Conservation (phyloP, 352 stramenopile genomes). For the Pythium phragmitis region DNA sequence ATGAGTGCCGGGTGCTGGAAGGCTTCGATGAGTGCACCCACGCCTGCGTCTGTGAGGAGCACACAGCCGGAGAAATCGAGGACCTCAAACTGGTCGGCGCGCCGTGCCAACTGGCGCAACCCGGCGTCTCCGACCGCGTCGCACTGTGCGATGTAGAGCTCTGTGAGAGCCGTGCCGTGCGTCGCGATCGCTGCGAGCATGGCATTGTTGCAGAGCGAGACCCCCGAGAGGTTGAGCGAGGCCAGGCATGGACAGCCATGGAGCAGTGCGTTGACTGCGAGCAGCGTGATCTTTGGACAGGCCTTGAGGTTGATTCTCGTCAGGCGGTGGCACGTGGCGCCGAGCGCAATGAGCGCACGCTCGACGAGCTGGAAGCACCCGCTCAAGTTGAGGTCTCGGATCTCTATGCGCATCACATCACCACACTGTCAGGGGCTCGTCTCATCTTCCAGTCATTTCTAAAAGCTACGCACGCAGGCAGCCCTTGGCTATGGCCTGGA, state of each 20-base stretch:
- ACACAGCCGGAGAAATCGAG: constrained; percentile 60
- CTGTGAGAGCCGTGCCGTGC: constrained; percentile 33
- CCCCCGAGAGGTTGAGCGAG: constrained; percentile 54
- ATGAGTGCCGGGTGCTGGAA: constrained; percentile 51
- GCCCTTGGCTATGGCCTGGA: constrained; percentile 80
- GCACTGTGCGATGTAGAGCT: constrained; percentile 64
- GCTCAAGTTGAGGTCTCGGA: constrained; percentile 56
- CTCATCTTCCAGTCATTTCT: neutral
- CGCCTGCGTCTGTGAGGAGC: constrained; percentile 49
- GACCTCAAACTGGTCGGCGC: constrained; percentile 59
- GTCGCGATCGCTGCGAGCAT: constrained; percentile 51
- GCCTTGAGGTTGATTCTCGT: constrained; percentile 72
- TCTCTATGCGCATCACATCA: constrained; percentile 18
- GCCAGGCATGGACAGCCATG: constrained; percentile 46
- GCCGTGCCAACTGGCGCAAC: constrained; percentile 43
- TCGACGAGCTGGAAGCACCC: constrained; percentile 86
- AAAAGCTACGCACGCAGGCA: constrained; percentile 35
- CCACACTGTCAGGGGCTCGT: neutral
- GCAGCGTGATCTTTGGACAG: constrained; percentile 80
- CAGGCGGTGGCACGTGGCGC: constrained; percentile 47
- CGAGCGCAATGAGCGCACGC: constrained; percentile 78
- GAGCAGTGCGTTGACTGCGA: constrained; percentile 61
- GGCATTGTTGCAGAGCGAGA: constrained; percentile 58
- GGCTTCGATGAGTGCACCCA: constrained; percentile 51
- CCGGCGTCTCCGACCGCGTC: constrained; percentile 61